Base-by-base conservation (phyloP, 1,139 yeast species). In the Debaryomycetaceae sp. region DNA sequence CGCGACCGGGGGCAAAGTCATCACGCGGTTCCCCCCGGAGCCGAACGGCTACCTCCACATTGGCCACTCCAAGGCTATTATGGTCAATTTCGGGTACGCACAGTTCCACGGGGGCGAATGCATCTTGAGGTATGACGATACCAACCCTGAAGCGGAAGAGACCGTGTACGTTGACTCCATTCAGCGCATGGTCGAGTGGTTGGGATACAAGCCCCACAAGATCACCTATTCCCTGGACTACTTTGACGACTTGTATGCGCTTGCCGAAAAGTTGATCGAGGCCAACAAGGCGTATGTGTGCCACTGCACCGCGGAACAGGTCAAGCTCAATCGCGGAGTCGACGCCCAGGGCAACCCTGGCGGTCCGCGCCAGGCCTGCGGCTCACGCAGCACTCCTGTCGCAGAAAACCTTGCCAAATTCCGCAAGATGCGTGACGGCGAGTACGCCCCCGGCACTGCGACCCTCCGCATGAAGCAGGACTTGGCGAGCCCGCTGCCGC, bases 91-190 rank as follows among this genome's bases (percentile, higher is more conserved):
- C 53, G 97, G 97, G 12, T 90, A 68, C 51, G 98, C 98, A 26
- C 78, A 81, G 52, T 78, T 62, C 55, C 68, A 86, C 51, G 68
- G 73, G 35, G 99, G 98, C 38, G 68, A 73, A 34, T 87, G 97
- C 55, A 85, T 86, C 53, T 67, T 92, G 51, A 73, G 99, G 54
- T 92, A 76, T 43, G 99, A 92, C 55, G 99, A 92, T 49, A 92
- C 99, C 25, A 92, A 92, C 49, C 99, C 99, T 2, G 97, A 87
- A 56, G 95, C 96, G 26, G 99, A 92, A 58, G 96, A 92, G 44
- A 96, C 85, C 44, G 76, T 77, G 35, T 92, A 79, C 51, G 85
- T 90, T 55, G 74, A 73, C 40, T 78, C 94, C 25, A 92, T 92
- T 37, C 64, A 73, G 48, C 79, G 77, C 39, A 82, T 87, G 71